These are phyloP conservation scores for Coemansia sp. DNA, from an alignment of 192 early-diverging fungal genomes.

Conservation along the genomic window DNA sequence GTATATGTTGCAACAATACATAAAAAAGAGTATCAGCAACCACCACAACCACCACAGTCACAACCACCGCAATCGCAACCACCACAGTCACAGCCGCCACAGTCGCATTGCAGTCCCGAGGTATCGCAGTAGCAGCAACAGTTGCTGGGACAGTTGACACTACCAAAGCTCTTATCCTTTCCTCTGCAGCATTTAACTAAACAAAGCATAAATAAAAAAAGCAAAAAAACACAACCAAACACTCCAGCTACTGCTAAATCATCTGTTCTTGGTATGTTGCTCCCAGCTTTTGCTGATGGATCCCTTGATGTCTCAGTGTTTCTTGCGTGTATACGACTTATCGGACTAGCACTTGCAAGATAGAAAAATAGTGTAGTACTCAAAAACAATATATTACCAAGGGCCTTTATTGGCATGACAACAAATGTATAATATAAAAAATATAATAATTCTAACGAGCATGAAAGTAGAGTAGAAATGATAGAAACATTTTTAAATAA, in stretches of 20 bases:
- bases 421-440: neutral
- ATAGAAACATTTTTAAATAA: too few species aligned
- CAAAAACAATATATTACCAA: neutral
- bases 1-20: too few species aligned
- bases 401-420: neutral
- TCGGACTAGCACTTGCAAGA: neutral
- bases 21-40: too few species aligned
- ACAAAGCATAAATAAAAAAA: neutral
- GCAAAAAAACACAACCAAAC: neutral
- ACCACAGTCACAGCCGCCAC: neutral
- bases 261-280: neutral
- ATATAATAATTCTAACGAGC: too few species aligned
- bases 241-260: neutral
- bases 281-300: neutral
- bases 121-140: neutral
- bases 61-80: too few species aligned
- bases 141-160: neutral
- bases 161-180: neutral
- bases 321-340: neutral
- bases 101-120: neutral
- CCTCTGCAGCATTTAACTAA: neutral
- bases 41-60: too few species aligned
- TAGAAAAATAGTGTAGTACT: neutral
- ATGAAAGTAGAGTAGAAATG: too few species aligned
- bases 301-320: neutral